These are phyloP conservation scores for Collybia nuda DNA, from an alignment of 768 basidiomycete genomes.

Conservation along the genomic window DNA sequence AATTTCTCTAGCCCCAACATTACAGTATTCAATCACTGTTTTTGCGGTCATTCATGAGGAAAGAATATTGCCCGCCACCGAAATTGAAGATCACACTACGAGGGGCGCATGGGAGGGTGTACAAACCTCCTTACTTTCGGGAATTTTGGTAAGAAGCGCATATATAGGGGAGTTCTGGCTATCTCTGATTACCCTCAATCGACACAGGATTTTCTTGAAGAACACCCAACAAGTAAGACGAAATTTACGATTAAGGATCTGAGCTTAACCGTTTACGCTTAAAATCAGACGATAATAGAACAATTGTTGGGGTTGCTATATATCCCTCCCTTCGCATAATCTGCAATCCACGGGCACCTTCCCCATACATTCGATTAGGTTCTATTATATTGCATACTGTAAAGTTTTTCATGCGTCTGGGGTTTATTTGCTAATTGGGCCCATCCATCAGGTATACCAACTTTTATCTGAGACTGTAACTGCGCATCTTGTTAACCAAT, in stretches of 20 bases:
- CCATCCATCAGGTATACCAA: slow-evolving; percentile 45
- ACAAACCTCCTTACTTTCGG: slow-evolving; percentile 49
- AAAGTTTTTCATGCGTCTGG: neutral
- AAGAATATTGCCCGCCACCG: slow-evolving; percentile 30
- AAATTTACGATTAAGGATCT: slow-evolving; percentile 10
- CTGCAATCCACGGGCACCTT: slow-evolving; percentile 10
- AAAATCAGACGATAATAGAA: slow-evolving; percentile 34
- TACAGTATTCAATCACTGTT: slow-evolving; percentile 41
- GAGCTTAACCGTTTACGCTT: slow-evolving; percentile 23
- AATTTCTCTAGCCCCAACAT: slow-evolving; percentile 31
- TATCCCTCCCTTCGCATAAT: slow-evolving; percentile 22
- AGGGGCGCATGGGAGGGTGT: slow-evolving; percentile 42
- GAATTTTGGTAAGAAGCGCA: slow-evolving; percentile 38
- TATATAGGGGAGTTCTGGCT: neutral
- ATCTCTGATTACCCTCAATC: neutral
- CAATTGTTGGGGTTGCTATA: slow-evolving; percentile 18
- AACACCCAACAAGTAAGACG: slow-evolving; percentile 22
- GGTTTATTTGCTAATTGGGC: neutral
- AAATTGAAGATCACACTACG: slow-evolving; percentile 11
- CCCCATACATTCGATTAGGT: slow-evolving; percentile 1
- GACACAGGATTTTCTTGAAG: slow-evolving; percentile 30
- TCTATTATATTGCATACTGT: slow-evolving; percentile 24
- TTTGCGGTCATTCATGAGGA: slow-evolving; percentile 37
- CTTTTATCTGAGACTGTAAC: slow-evolving; percentile 49
- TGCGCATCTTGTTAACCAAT: slow-evolving; percentile 39